Percentiles rank a stretch among this genome's conserved stretches.
Conservation (phyloP, 345 rosid species). For the Arabidopsis arenosa region DNA sequence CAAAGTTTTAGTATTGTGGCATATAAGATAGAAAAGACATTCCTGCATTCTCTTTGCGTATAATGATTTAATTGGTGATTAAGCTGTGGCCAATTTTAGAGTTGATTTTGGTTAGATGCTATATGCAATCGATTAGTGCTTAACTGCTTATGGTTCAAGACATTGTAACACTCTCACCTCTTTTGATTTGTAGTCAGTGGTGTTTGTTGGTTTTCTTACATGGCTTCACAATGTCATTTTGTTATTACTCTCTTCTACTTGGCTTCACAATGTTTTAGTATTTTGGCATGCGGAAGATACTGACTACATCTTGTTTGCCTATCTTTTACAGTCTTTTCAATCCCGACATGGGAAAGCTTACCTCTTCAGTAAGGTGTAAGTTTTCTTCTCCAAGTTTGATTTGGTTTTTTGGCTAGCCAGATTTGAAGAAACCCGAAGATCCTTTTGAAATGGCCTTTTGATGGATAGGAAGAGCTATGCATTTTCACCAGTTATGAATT, state of each 20-base stretch:
- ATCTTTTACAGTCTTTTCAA: slow-evolving; percentile 70
- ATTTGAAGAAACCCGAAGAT: background rate
- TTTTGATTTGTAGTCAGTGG: background rate
- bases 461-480: background rate
- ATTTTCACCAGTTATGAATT: background rate
- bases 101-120: no score
- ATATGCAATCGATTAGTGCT: background rate
- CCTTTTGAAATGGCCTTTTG: background rate
- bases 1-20: no score
- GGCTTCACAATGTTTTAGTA: background rate
- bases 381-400: slow-evolving; percentile 47
- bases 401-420: background rate
- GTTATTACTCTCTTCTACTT: background rate
- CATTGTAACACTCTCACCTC: background rate
- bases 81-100: no score
- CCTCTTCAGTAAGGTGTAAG: slow-evolving; percentile 99
- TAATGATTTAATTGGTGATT: no score
- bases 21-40: no score
- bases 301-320: slow-evolving; percentile 6
- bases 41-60: no score
- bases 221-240: slow-evolving; percentile 3
- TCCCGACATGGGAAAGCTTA: slow-evolving; percentile 96
- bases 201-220: background rate
- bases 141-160: background rate
- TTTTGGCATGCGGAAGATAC: slow-evolving; percentile 4